Conservation (phyloP, 768 basidiomycete genomes). For the Trichaptum fuscoviolaceum region DNA sequence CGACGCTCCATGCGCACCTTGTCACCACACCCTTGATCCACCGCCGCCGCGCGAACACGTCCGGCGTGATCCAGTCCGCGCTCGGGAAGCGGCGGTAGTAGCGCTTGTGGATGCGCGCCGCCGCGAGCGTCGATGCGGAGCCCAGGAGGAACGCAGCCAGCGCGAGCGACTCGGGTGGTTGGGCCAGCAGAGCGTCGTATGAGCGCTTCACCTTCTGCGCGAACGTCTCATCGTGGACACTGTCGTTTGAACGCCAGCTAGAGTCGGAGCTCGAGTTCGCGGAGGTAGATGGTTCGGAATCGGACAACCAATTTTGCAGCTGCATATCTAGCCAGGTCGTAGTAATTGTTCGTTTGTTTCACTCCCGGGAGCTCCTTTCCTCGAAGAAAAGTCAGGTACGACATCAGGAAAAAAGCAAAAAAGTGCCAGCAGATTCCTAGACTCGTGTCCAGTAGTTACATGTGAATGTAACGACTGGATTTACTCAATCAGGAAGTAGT, state of each 20-base stretch:
- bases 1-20: conserved; percentile 36
- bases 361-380: no score
- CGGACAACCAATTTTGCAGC: background rate
- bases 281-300: background rate
- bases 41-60: conserved; percentile 47
- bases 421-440: no score
- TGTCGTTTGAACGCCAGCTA: no score
- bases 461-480: no score
- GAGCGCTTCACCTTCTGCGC: background rate
- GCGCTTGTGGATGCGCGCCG: conserved; percentile 36
- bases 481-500: no score
- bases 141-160: conserved; percentile 31
- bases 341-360: no score
- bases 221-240: background rate
- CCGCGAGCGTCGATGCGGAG: conserved; percentile 17
- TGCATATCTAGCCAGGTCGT: background rate
- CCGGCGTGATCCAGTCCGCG: conserved; percentile 66
- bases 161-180: conserved; percentile 11
- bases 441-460: no score
- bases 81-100: conserved; percentile 57
- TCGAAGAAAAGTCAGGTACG: no score
- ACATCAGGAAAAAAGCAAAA: no score
- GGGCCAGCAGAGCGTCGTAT: background rate
- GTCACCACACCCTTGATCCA: conserved; percentile 83
- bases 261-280: no score